Percentiles rank a stretch among this genome's conserved stretches.
phyloP scores from a whole-genome alignment of 345 rosid species.

The Mallotus nudiflorus region DNA sequence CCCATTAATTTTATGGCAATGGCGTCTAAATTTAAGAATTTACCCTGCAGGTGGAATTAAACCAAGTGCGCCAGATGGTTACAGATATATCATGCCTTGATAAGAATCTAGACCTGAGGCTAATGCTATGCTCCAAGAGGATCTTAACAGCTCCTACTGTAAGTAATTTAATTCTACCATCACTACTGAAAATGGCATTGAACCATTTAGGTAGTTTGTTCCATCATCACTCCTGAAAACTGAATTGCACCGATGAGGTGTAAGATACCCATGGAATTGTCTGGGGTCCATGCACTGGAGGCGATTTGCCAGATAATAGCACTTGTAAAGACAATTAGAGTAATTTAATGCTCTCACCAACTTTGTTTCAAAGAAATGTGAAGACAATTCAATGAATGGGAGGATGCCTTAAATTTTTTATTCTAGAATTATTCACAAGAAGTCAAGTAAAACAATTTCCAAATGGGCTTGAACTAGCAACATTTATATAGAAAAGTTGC shows the following conservation, averaged over 20 bases:
- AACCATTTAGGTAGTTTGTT: neutral
- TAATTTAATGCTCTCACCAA: neutral
- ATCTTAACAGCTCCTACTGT: slow-evolving; percentile 39
- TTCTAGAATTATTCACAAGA: too few relatives aligned
- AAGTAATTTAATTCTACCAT: slow-evolving; percentile 24
- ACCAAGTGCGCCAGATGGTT: slow-evolving; percentile 51
- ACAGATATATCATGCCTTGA: slow-evolving; percentile 57
- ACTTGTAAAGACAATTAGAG: neutral
- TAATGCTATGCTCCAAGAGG: slow-evolving; percentile 51
- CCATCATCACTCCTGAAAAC: too few relatives aligned
- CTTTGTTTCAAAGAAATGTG: too few relatives aligned
- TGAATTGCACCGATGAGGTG: too few relatives aligned
- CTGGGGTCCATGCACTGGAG: neutral
- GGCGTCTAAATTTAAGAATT: neutral
- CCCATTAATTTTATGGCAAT: neutral
- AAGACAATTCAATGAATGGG: too few relatives aligned
- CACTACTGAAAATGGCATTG: neutral
- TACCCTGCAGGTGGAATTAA: slow-evolving; percentile 44
- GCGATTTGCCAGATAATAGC: neutral
- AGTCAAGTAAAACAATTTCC: neutral
- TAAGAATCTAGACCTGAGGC: slow-evolving; percentile 67
- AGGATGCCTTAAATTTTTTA: too few relatives aligned
- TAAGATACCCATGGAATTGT: too few relatives aligned
- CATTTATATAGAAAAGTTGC: neutral
- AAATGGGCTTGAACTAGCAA: neutral